A percentile compares a stretch with the other conserved stretches of the same genome.
Evolutionary conservation across 129 eudicot genomes (phyloP).

Genomic region (Tagetes patula): DNA sequence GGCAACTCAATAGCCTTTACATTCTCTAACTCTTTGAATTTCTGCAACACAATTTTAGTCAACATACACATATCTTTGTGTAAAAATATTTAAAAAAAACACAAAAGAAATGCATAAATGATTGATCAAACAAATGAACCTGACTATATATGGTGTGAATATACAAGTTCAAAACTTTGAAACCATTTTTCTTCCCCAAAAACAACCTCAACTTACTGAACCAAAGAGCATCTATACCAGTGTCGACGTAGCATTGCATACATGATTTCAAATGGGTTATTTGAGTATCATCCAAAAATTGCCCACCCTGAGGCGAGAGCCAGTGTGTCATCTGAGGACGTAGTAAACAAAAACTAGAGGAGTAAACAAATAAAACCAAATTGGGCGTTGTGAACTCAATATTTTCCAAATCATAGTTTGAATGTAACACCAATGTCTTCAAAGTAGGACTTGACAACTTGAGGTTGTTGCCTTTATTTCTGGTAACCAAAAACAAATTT

Average conservation of each 20-base stretch:
- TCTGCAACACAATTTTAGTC: not conserved
- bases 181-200: not conserved
- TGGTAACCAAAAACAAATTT: not conserved
- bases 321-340: not conserved
- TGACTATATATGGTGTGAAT: not conserved
- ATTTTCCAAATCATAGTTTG: not conserved
- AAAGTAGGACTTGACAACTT: conserved; percentile 2
- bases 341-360: not conserved
- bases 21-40: not conserved
- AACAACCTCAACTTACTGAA: not conserved
- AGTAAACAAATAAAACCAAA: not conserved
- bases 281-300: no score
- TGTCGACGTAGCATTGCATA: not conserved
- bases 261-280: not conserved
- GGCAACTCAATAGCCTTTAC: conserved; percentile 2
- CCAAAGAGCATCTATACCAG: conserved; percentile 4
- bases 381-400: not conserved
- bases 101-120: not conserved
- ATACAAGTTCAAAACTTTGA: not conserved
- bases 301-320: not conserved
- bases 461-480: not conserved
- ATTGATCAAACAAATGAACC: not conserved
- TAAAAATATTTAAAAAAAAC: not conserved
- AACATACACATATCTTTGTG: not conserved
- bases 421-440: not conserved